These are phyloP conservation scores for Fonsecaea pugnacius DNA, from an alignment of 2,329 filamentous ascomycete genomes.

Conservation along the genomic window DNA sequence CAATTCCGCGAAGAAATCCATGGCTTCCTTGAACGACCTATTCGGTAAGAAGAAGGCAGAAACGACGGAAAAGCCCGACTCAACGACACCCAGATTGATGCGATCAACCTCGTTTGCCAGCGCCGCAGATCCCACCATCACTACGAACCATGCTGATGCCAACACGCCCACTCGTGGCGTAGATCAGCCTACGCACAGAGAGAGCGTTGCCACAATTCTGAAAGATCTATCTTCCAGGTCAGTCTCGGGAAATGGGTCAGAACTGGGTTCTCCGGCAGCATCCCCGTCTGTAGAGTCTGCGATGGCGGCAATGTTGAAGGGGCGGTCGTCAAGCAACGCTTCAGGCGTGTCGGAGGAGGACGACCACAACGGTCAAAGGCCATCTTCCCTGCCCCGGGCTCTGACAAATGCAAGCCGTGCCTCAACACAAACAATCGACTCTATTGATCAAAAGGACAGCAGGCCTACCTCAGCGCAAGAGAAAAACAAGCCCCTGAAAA, in stretches of 20 bases:
- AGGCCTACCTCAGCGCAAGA: slow-evolving; percentile 26
- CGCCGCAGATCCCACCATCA: slow-evolving; percentile 67
- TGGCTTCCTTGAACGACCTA: slow-evolving; percentile 31
- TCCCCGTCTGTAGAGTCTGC: slow-evolving; percentile 48
- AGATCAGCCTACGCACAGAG: slow-evolving; percentile 61
- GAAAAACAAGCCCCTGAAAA: slow-evolving; percentile 18
- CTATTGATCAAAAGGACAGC: slow-evolving; percentile 30
- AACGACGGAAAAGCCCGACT: slow-evolving; percentile 32
- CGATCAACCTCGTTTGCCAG: slow-evolving; percentile 67
- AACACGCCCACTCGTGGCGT: slow-evolving; percentile 64
- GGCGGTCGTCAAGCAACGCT: slow-evolving; percentile 53
- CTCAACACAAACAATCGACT: slow-evolving; percentile 29
- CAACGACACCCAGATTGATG: slow-evolving; percentile 56
- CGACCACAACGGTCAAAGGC: slow-evolving; percentile 31
- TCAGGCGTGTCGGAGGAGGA: slow-evolving; percentile 52
- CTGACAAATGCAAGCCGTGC: slow-evolving; percentile 34
- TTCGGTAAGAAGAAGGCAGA: slow-evolving; percentile 38
- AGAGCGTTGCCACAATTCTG: slow-evolving; percentile 65
- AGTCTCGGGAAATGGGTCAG: slow-evolving; percentile 60
- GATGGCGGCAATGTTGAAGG: slow-evolving; percentile 44
- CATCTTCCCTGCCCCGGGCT: slow-evolving; percentile 37
- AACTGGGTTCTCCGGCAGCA: slow-evolving; percentile 53
- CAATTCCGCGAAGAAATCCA: slow-evolving; percentile 44
- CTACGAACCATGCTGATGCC: slow-evolving; percentile 68
- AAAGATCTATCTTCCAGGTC: slow-evolving; percentile 65